Evolutionary conservation across 176 grass and related monocot genomes (phyloP).

Genomic region (Alopecurus myosuroides): DNA sequence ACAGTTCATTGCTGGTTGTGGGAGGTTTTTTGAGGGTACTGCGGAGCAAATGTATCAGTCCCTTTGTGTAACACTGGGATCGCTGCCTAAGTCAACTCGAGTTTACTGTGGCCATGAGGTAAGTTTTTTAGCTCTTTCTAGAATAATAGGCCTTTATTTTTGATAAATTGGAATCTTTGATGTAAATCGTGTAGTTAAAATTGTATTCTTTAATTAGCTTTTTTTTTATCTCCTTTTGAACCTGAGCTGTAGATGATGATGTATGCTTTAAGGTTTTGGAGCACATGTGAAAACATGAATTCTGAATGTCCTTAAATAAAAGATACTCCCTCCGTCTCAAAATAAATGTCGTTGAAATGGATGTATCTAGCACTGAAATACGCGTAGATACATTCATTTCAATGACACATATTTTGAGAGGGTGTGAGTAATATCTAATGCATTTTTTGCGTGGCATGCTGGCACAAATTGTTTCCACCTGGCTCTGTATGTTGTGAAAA

Average conservation of each 20-base stretch:
- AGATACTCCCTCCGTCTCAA: too few species aligned
- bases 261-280: neutral
- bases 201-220: neutral
- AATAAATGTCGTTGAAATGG: too few species aligned
- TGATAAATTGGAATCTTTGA: neutral
- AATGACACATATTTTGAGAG: too few species aligned
- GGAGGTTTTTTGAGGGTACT: slow-evolving; percentile 93
- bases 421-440: neutral
- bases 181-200: neutral
- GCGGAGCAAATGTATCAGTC: slow-evolving; percentile 98
- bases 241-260: neutral
- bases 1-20: slow-evolving; percentile 94
- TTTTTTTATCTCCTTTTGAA: neutral
- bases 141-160: neutral
- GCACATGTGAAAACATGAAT: neutral
- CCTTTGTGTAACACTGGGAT: slow-evolving; percentile 77
- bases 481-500: neutral
- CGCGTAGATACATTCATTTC: too few species aligned
- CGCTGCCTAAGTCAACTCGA: slow-evolving; percentile 79
- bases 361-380: too few species aligned
- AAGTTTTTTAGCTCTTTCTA: neutral
- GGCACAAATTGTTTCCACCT: neutral
- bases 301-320: neutral
- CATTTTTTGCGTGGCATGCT: neutral
- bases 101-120: slow-evolving; percentile 99